Base-by-base conservation (phyloP, 441 rosid genomes). In the Arabidopsis hybrid region DNA sequence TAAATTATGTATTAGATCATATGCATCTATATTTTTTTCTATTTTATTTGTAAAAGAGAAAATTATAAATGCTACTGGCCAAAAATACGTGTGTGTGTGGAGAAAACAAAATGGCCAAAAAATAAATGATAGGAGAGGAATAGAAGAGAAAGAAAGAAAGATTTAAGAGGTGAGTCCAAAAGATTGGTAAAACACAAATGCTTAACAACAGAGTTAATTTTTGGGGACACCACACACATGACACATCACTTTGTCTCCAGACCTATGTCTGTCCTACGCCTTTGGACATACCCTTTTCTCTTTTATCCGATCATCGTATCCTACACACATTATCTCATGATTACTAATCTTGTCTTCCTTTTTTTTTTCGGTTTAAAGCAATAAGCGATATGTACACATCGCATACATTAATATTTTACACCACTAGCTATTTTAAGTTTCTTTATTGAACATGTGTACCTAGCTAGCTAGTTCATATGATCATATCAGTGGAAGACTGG, bases 171-270 rank as follows among this genome's bases (percentile, higher is more conserved):
- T 26, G 65, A 56, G 59, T 47, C 71, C 66, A 73, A 57, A 56
- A 17, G n/a, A 43, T 35, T 64, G 62, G 58, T 64, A 64, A 73
- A 36, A 47, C 60, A 73, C 71, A 73, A 72, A 63, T 65, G 71
- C 70, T 53, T 53, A 63, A 63, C 36, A 63, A 72, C 65, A 65
- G 10, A 56, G 45, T 58, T 5, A 46, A 16, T n/a, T 65, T 57
- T 39, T 16, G 67, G 72, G 31, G 72, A 66, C 78, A 69, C 56
- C 46, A 21, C 26, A 21, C 26, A 21, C 26, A 21, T 21, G 26
- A 69, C 73, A 66, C 17, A 66, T 47, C 59, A 55, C 59, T 73
- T 47, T 57, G 39, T 65, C 60, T 65, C 43, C 52, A 65, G 40
- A 29, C 35, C 65, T 46, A 14, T 46, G 46, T 65, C 56, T 65